Evolutionary conservation across 495 filamentous ascomycete species (phyloP), one percentile per base, ranked within the genome.

Genomic region (Aspergillus ellipticus): DNA sequence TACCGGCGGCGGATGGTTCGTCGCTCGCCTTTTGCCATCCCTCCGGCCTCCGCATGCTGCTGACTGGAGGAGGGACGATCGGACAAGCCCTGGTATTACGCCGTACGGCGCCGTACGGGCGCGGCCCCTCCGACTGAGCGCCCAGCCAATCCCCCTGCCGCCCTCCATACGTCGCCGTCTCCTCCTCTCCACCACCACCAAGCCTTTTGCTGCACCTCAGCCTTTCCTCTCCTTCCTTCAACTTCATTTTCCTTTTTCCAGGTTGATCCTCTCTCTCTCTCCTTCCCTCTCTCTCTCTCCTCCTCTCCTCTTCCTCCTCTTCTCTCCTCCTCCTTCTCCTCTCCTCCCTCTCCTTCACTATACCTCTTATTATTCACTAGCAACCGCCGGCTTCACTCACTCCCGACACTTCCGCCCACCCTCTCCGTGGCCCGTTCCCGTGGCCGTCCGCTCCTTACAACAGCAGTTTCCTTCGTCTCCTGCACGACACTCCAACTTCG

Each of bases 361-460:
- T 57, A 74, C 70, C 70, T 87, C 60, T 63, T 58, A 42, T 41
- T 26, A 33, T 52, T 47, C 37, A 19, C 42, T 55, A 56, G 31
- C 57, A 21, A 41, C 53, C 55, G 31, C 49, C 58, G 17, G 42
- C 21, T 60, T 49, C 49, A 52, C 52, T 53, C 58, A 35, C 55
- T 59, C 58, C 58, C 64, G 62, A 63, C 58, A 54, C 33, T 53
- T 56, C 58, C 59, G 54, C 57, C 48, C 46, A 46, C 35, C 48
- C 39, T 53, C 45, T 33, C 55, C 53, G 51, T 65, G 74, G 72
- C 70, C 73, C 70, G 54, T 65, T 63, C 62, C 72, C 65, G 71
- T 75, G 73, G 73, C 74, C 75, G 75, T 76, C 74, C 74, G 64
- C 69, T 78, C 74, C 65, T 78, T 78, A 66, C 63, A 19, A 42